Base-by-base conservation (phyloP, 805 yeast genomes). In the Ogataea nonfermentans region DNA sequence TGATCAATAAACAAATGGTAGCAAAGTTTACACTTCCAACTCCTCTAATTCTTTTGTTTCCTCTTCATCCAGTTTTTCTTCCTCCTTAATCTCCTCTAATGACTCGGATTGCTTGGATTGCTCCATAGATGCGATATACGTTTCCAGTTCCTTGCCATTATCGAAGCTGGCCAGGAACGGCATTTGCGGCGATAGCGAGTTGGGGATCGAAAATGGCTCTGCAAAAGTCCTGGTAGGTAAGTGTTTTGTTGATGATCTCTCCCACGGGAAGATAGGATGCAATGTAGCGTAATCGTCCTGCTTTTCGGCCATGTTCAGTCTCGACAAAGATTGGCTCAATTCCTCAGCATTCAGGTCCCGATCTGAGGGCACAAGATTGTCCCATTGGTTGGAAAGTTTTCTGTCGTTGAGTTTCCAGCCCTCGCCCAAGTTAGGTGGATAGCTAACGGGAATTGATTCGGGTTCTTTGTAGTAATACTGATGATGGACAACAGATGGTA, bases 211-310 rank as follows among this genome's bases (percentile, higher is more conserved):
- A 4, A 42, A 24, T 13, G 43, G 31, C 33, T 48, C 44, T 11
- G 31, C 24, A 29, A 57, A 57, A 3, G 55, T 41, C 30, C 62
- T 38, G 9, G 59, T 40, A 9, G 50, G 37, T 9, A 29, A 34
- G 7, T 29, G n/a, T 22, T 34, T 25, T 12, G 22, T 8, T 3
- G 24, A n/a, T 6, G 22, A 12, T n/a, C 17, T 40, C 40, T 64
- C 68, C 67, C 67, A 64, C 20, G 68, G 68, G 55, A 64, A 64
- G 16, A 63, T 57, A 2, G 65, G 65, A 48, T 63, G 57, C 2
- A 51, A 33, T 5, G 34, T 28, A 10, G 55, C 59, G 37, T 58
- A 58, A 10, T 37, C 38, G 27, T 56, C 57, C 25, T 42, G 36
- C 1, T 36, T 24, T 8, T 24, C 17, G 11, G 24, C 16, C 7